Base-by-base conservation (phyloP, 768 basidiomycete genomes). In the Boletus reticuloceps region DNA sequence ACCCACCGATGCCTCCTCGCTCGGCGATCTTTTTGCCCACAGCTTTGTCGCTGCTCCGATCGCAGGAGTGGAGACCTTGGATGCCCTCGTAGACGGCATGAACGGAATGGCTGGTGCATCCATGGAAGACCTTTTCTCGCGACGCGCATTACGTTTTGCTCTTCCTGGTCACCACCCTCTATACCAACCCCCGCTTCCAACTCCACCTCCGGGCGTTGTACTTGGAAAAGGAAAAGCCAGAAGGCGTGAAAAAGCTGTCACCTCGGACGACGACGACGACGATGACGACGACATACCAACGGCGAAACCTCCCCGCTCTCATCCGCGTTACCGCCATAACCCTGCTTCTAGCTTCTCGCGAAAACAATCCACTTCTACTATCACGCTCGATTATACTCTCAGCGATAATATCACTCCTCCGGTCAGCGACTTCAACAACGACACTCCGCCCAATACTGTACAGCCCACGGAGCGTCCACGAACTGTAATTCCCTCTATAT, bases 51-150 rank as follows among this genome's bases (percentile, higher is more conserved):
- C 89, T 42, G 89, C 90, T 19, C 89, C 89, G 5, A 73, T 88
- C 8, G 70, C 89, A 6, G 90, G 89, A 3, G 89, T 94, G 10
- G 91, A 92, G 72, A 84, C 84, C 10, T 88, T 94, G 85, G 91
- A 94, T 67, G 91, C 91, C 13, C 71, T 94, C 50, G 91, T 94
- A 8, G 91, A 92, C 60, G 89, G 88, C 10, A 93, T 94, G 91
- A 94, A 93, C 64, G 88, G 86, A 12, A 86, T 94, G 88, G 91
- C 91, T 62, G 86, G 86, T 27, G 68, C 69, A 29, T 76, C 71
- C 36, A 81, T 79, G 42, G 85, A 89, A 52, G 78, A 84, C 58
- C 69, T 83, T 51, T 75, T 81, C 58, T 75, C 64, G 50, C 74
- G 62, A 42, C 72, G 74, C 49, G 59, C 77, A 14, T 77, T 81